phyloP scores from a whole-genome alignment of 225 moss, liverwort and hornwort genomes.

The Polytrichum formosum region DNA sequence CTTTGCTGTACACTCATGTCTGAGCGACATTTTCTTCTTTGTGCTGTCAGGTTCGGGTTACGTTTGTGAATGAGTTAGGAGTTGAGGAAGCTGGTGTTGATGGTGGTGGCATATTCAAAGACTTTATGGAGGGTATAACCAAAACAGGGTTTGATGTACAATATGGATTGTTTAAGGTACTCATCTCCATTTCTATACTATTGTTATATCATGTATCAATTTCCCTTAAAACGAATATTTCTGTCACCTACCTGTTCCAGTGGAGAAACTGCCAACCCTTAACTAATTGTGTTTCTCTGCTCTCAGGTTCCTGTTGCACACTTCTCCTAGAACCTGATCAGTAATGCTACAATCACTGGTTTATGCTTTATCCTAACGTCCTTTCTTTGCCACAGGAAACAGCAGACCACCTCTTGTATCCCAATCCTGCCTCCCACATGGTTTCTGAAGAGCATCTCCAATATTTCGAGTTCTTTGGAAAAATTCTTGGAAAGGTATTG shows the following conservation, averaged over 20 bases:
- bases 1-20: no score
- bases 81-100: constrained; percentile 99
- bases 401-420: constrained; percentile 90
- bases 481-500: constrained; percentile 91
- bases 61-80: constrained; percentile 95
- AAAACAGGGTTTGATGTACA: constrained; percentile 98
- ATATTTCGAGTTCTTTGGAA: constrained; percentile 97
- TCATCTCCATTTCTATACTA: background rate
- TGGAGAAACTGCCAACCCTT: no score
- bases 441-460: constrained; percentile 95
- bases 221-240: no score
- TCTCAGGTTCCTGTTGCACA: no score
- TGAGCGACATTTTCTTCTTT: constrained; percentile 14
- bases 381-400: constrained; percentile 67
- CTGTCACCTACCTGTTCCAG: no score
- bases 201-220: no score
- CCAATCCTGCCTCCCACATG: constrained; percentile 95
- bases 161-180: constrained; percentile 96
- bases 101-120: constrained; percentile 98
- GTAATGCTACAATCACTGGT: no score
- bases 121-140: constrained; percentile 98
- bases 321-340: no score
- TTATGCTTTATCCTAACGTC: no score
- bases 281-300: no score
- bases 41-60: constrained; percentile 74